phyloP scores from a whole-genome alignment of 2,329 filamentous ascomycete genomes.

The Sarocladium brachiariae region DNA sequence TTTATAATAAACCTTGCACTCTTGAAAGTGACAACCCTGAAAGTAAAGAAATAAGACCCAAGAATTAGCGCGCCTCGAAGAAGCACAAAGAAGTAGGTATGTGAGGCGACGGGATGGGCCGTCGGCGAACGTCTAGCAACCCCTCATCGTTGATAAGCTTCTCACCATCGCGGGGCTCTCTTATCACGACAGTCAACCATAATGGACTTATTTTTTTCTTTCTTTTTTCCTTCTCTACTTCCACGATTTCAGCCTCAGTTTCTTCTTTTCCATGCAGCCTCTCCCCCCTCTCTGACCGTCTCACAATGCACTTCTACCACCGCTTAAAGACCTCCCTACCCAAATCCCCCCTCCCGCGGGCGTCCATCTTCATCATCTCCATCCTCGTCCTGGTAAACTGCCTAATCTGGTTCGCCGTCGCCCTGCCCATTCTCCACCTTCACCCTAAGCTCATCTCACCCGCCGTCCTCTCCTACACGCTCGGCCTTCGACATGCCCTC shows the following conservation, averaged over 20 bases:
- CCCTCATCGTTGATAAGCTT: constrained; percentile 2
- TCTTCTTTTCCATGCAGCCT: neutral
- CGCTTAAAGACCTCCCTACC: neutral
- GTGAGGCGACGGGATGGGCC: no score
- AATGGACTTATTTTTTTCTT: neutral
- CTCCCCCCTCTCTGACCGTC: constrained; percentile 13
- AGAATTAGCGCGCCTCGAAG: no score
- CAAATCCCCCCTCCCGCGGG: constrained; percentile 25
- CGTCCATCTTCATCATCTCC: constrained; percentile 41
- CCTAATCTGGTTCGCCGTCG: constrained; percentile 47
- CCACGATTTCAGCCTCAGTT: no score
- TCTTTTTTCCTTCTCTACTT: neutral
- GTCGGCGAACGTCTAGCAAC: neutral
- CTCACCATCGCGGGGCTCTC: neutral
- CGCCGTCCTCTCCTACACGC: constrained; percentile 77
- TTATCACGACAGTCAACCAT: neutral
- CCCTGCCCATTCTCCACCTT: constrained; percentile 41
- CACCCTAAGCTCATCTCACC: constrained; percentile 64
- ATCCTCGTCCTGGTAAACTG: constrained; percentile 45
- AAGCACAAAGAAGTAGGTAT: no score
- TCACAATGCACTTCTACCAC: constrained; percentile 1
- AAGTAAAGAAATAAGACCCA: no score
- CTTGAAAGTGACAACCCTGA: no score
- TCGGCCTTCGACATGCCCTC: constrained; percentile 89
- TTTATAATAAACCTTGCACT: no score